Evolutionary conservation across 2,329 filamentous ascomycete genomes (phyloP).

Genomic region (Tolypocladium amazonense): DNA sequence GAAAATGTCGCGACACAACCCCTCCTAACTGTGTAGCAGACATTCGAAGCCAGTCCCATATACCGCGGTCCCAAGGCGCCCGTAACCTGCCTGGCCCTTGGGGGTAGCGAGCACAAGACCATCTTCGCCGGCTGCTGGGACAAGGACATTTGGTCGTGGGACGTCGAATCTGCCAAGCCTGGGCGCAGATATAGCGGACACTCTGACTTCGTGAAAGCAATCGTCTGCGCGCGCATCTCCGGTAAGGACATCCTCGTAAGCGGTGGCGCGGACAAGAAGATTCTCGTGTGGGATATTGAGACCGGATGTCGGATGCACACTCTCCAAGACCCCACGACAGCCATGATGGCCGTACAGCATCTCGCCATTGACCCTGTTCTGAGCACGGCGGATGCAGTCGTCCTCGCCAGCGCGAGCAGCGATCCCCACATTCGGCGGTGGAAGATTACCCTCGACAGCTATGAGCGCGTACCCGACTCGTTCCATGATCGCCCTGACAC

Average conservation of each 20-base stretch:
- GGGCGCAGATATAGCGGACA: conserved; percentile 63
- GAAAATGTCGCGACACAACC: too few species aligned
- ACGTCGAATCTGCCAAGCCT: conserved; percentile 43
- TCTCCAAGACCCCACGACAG: conserved; percentile 60
- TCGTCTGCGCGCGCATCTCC: conserved; percentile 51
- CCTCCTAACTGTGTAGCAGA: conserved; percentile 10
- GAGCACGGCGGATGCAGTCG: conserved; percentile 35
- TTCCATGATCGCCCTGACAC: conserved; percentile 28
- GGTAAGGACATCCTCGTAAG: conserved; percentile 58
- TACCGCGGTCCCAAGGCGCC: conserved; percentile 73
- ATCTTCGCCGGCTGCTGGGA: conserved; percentile 92
- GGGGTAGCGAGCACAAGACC: conserved; percentile 41
- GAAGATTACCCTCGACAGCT: conserved; percentile 44
- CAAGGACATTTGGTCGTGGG: conserved; percentile 82
- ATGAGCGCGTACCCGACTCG: conserved; percentile 43
- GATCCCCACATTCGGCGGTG: conserved; percentile 72
- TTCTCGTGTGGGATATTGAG: conserved; percentile 71
- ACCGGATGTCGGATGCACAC: conserved; percentile 61
- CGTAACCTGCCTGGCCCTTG: conserved; percentile 64
- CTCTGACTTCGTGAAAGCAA: conserved; percentile 80
- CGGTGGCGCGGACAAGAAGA: conserved; percentile 67
- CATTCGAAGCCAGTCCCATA: conserved; percentile 21
- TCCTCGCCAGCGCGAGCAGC: conserved; percentile 71
- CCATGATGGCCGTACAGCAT: conserved; percentile 70
- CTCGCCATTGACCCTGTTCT: conserved; percentile 63